Conservation (phyloP, 1,139 yeast genomes). For the Taphrina flavorubra region DNA sequence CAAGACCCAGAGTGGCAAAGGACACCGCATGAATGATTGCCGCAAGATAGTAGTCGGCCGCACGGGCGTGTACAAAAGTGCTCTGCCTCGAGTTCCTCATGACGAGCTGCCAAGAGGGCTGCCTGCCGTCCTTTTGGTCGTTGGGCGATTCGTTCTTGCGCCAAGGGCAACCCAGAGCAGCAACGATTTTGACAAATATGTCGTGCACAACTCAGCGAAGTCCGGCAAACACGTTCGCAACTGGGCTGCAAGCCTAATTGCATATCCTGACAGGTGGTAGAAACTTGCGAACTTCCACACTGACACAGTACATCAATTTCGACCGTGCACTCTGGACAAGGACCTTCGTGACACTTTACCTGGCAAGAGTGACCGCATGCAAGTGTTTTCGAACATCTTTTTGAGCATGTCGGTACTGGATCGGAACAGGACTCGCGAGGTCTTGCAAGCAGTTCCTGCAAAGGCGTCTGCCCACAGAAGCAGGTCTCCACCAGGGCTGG, state of each 20-base stretch:
- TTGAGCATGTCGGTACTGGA: constrained; percentile 75
- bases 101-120: constrained; percentile 46
- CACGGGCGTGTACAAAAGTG: constrained; percentile 81
- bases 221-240: constrained; percentile 78
- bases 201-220: constrained; percentile 76
- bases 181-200: constrained; percentile 76
- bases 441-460: constrained; percentile 54
- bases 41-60: constrained; percentile 70
- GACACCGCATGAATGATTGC: constrained; percentile 71
- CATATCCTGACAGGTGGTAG: constrained; percentile 41
- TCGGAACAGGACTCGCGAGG: constrained; percentile 68
- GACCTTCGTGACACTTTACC: constrained; percentile 75
- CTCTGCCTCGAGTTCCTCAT: constrained; percentile 68
- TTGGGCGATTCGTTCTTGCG: constrained; percentile 64
- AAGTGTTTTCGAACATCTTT: constrained; percentile 65
- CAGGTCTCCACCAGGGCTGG: constrained; percentile 68
- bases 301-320: constrained; percentile 48
- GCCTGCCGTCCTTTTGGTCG: constrained; percentile 52
- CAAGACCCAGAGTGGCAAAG: constrained; percentile 87
- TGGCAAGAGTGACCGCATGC: constrained; percentile 77
- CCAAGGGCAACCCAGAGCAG: constrained; percentile 70
- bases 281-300: constrained; percentile 52
- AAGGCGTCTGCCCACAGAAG: constrained; percentile 70
- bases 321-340: constrained; percentile 67
- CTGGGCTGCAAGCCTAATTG: constrained; percentile 54